Percentiles rank a stretch among this genome's conserved stretches.
Conservation (phyloP, 495 filamentous ascomycete genomes). For the Xylaria longipes region DNA sequence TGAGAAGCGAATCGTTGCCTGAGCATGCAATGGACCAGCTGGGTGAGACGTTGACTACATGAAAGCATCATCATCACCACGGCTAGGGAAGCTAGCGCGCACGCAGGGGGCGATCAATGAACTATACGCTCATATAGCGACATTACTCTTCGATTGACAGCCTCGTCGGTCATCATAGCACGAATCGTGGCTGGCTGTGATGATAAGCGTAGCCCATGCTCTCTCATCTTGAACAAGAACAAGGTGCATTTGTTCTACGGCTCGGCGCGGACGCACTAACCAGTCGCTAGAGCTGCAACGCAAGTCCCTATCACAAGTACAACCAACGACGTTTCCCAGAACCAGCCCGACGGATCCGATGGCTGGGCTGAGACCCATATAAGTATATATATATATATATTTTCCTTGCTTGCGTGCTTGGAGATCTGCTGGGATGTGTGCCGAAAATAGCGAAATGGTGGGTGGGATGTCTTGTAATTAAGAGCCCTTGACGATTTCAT, state of each 20-base stretch:
- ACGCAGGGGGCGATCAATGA: background rate
- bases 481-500: slow-evolving; percentile 18
- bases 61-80: background rate
- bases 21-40: background rate
- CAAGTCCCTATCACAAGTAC: slow-evolving; percentile 12
- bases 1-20: background rate
- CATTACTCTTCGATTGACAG: background rate
- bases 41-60: background rate
- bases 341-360: slow-evolving; percentile 29
- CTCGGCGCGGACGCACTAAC: slow-evolving; percentile 13
- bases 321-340: slow-evolving; percentile 20
- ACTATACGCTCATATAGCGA: background rate
- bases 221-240: background rate
- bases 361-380: slow-evolving; percentile 28
- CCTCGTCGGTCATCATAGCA: slow-evolving; percentile 4
- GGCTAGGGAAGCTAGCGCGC: background rate
- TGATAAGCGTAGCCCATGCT: background rate
- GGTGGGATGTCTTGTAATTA: slow-evolving; percentile 10
- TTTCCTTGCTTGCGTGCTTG: slow-evolving; percentile 15
- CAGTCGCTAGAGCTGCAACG: slow-evolving; percentile 14
- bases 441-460: slow-evolving; percentile 30
- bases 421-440: slow-evolving; percentile 28
- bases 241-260: slow-evolving; percentile 9
- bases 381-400: too few relatives aligned
- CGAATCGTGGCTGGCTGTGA: slow-evolving; percentile 6